phyloP scores from a whole-genome alignment of 2,329 filamentous ascomycete species.

The Magnaporthiopsis incrustans region DNA sequence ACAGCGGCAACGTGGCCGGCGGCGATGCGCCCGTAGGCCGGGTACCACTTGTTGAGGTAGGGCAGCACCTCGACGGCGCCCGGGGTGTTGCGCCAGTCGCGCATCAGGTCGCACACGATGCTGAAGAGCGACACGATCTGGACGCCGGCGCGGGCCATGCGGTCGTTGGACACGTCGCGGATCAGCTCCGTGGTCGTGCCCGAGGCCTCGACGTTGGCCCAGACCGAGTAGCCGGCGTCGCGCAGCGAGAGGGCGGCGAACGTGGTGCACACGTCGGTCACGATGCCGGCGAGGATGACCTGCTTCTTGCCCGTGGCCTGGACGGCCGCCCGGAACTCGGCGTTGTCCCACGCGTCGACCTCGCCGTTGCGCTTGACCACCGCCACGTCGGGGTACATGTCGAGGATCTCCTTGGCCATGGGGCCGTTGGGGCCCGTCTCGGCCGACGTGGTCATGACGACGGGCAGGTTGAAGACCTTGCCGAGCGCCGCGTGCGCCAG shows the following conservation, averaged over 20 bases:
- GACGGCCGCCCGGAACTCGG: slow-evolving; percentile 58
- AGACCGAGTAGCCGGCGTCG: slow-evolving; percentile 64
- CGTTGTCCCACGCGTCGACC: slow-evolving; percentile 71
- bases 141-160: slow-evolving; percentile 7
- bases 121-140: slow-evolving; percentile 41
- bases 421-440: slow-evolving; percentile 64
- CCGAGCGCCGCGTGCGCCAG: slow-evolving; percentile 60
- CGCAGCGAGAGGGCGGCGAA: slow-evolving; percentile 67
- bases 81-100: slow-evolving; percentile 54
- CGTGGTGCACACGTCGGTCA: slow-evolving; percentile 67
- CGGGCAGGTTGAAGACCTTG: slow-evolving; percentile 58
- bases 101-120: slow-evolving; percentile 61
- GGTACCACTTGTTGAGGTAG: slow-evolving; percentile 56
- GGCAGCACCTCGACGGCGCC: slow-evolving; percentile 51
- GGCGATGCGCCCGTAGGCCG: slow-evolving; percentile 57
- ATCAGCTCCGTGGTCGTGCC: slow-evolving; percentile 57
- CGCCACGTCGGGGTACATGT: slow-evolving; percentile 59
- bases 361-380: slow-evolving; percentile 62
- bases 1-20: slow-evolving; percentile 53
- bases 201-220: slow-evolving; percentile 63
- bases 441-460: slow-evolving; percentile 63
- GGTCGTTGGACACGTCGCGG: slow-evolving; percentile 33
- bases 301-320: slow-evolving; percentile 58
- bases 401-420: slow-evolving; percentile 59
- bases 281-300: slow-evolving; percentile 64